Evolutionary conservation across 2,329 filamentous ascomycete genomes (phyloP).

Genomic region (Fusarium coicis): DNA sequence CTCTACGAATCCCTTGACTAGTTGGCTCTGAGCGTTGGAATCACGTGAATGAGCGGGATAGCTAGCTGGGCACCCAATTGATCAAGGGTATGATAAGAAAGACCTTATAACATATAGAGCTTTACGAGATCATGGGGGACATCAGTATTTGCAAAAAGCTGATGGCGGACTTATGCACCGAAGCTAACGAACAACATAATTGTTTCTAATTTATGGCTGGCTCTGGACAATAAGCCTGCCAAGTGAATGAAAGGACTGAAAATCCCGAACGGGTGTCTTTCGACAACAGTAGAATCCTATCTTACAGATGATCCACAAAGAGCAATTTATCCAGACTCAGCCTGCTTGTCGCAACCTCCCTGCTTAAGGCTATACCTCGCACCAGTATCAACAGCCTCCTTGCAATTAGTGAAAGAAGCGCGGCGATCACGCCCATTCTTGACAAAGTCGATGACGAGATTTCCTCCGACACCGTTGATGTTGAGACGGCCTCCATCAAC

Average conservation of each 20-base stretch:
- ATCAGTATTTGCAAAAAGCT: too few relatives aligned
- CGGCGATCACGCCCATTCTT: not conserved
- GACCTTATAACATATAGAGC: too few relatives aligned
- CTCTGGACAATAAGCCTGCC: accelerated
- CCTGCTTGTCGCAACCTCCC: not conserved
- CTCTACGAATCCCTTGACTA: too few relatives aligned
- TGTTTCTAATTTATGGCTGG: accelerated
- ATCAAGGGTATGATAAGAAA: too few relatives aligned
- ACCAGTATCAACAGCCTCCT: not conserved
- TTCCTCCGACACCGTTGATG: not conserved
- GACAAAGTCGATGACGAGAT: not conserved
- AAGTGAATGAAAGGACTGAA: not conserved
- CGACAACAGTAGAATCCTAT: too few relatives aligned
- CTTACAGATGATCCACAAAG: too few relatives aligned
- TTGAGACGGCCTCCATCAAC: not conserved
- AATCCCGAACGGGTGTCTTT: too few relatives aligned
- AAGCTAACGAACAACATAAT: accelerated
- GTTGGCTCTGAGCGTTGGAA: too few relatives aligned
- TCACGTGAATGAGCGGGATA: too few relatives aligned
- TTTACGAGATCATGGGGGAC: too few relatives aligned
- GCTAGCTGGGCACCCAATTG: too few relatives aligned
- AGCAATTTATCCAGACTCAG: not conserved
- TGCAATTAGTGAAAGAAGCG: not conserved
- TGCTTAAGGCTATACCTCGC: not conserved
- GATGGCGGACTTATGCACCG: accelerated